phyloP scores from a whole-genome alignment of 192 early-diverging fungal species.

The Umbelopsis sp. region DNA sequence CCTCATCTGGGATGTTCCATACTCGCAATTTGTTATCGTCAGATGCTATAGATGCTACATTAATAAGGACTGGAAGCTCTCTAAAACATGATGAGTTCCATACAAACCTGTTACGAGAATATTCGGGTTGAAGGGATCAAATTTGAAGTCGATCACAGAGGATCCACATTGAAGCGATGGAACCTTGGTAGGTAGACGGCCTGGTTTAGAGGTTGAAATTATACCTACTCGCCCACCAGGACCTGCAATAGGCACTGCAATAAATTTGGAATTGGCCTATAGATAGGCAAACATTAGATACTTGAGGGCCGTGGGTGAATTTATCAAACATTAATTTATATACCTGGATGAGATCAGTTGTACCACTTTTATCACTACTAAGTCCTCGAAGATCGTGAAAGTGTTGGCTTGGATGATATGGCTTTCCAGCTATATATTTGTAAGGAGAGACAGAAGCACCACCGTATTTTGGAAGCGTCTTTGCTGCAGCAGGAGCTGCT shows the following conservation, averaged over 20 bases:
- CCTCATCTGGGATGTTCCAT: slow-evolving; percentile 57
- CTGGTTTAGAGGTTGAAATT: slow-evolving; percentile 63
- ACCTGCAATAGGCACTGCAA: slow-evolving; percentile 75
- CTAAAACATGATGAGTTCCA: neutral
- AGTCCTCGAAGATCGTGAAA: slow-evolving; percentile 64
- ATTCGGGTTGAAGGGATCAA: slow-evolving; percentile 71
- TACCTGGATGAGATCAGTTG: slow-evolving; percentile 63
- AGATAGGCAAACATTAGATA: slow-evolving; percentile 32
- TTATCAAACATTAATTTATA: neutral
- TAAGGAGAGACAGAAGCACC: slow-evolving; percentile 49
- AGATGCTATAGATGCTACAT: slow-evolving; percentile 31
- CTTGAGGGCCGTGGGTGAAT: slow-evolving; percentile 40
- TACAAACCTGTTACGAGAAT: slow-evolving; percentile 49
- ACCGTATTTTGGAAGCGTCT: slow-evolving; percentile 42
- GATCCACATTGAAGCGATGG: slow-evolving; percentile 61
- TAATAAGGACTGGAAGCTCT: too few species aligned
- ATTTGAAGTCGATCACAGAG: slow-evolving; percentile 67
- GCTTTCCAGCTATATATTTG: slow-evolving; percentile 60
- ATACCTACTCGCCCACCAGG: slow-evolving; percentile 81
- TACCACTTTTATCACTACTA: slow-evolving; percentile 53
- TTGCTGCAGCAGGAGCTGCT: neutral
- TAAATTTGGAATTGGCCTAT: slow-evolving; percentile 56
- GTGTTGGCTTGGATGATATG: slow-evolving; percentile 61
- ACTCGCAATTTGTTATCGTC: slow-evolving; percentile 67
- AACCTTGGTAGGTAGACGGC: slow-evolving; percentile 63